Conservation (phyloP, 2,329 filamentous ascomycete genomes). For the Exophiala viscosa region DNA sequence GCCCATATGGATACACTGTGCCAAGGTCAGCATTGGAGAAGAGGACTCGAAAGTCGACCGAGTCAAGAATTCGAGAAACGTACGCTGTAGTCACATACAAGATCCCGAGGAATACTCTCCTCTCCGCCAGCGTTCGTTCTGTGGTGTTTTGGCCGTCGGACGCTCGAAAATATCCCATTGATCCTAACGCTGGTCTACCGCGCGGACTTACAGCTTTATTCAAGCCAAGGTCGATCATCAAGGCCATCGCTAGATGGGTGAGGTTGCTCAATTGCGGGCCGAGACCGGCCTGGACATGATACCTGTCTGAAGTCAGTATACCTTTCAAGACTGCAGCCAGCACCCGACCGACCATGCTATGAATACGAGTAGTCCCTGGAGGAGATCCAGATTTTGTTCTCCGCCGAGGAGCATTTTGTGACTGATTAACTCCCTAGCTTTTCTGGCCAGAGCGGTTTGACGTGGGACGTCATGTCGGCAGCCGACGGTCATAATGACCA, state of each 20-base stretch:
- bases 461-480: constrained; percentile 27
- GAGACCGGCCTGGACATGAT: constrained; percentile 16
- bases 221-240: constrained; percentile 36
- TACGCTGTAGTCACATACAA: constrained; percentile 45
- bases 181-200: not conserved
- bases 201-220: constrained; percentile 19
- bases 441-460: constrained; percentile 32
- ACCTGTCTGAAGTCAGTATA: constrained; percentile 28
- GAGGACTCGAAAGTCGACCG: no score
- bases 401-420: constrained; percentile 33
- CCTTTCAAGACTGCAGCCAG: constrained; percentile 20
- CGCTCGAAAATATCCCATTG: constrained; percentile 7
- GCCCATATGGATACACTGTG: constrained; percentile 31
- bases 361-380: constrained; percentile 39
- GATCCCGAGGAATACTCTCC: constrained; percentile 43
- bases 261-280: constrained; percentile 31
- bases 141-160: not conserved
- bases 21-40: not conserved
- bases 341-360: constrained; percentile 33
- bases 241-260: constrained; percentile 36
- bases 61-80: constrained; percentile 12
- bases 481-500: constrained; percentile 33
- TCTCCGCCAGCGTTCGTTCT: constrained; percentile 39
- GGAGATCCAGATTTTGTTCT: constrained; percentile 37
- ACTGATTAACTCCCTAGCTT: constrained; percentile 31